A percentile compares a stretch with the other conserved stretches of the same genome.
Conservation (phyloP, 129 eudicot genomes). For the Silybum marianum region DNA sequence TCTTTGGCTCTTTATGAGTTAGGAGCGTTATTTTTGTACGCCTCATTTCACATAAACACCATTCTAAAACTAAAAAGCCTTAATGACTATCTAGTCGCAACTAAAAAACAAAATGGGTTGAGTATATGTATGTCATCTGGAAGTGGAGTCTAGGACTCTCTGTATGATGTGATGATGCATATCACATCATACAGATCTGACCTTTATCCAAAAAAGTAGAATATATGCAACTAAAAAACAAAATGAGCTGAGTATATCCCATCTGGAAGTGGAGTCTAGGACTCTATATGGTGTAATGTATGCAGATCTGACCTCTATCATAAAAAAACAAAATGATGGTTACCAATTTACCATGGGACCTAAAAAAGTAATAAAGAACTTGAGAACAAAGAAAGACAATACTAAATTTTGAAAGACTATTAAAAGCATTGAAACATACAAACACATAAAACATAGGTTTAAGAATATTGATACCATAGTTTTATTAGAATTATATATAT, state of each 20-base stretch:
- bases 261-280: no score
- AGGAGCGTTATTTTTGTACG: background rate
- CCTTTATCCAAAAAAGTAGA: background rate
- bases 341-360: no score
- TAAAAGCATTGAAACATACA: background rate
- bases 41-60: background rate
- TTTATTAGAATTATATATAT: conserved; percentile 14
- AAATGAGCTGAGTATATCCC: no score
- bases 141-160: background rate
- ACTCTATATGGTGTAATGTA: no score
- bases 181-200: background rate
- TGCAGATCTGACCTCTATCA: no score
- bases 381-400: background rate
- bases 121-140: background rate
- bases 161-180: background rate
- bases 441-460: background rate
- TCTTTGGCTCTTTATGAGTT: background rate
- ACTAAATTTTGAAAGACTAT: background rate
- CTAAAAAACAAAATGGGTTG: background rate
- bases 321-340: no score
- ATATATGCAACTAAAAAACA: no score
- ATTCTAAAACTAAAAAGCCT: background rate
- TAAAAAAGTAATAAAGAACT: background rate
- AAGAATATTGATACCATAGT: background rate
- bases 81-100: no score